A percentile compares a stretch with the other conserved stretches of the same genome.
Conservation (phyloP, 2,329 filamentous ascomycete species). For the Stachybotrys chlorohalonatus region DNA sequence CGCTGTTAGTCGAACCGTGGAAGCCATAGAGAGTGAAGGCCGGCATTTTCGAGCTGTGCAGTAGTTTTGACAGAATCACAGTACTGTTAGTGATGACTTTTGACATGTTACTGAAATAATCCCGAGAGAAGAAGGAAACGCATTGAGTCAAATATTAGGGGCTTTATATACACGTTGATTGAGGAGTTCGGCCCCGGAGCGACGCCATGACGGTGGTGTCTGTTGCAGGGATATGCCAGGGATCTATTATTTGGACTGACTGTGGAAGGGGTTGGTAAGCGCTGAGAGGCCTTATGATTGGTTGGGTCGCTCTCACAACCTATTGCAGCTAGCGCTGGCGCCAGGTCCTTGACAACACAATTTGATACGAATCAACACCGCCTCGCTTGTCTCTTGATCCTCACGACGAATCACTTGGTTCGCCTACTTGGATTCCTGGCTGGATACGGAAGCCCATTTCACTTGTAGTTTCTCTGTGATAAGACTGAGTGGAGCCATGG, state of each 20-base stretch:
- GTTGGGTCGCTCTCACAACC: slow-evolving; percentile 20
- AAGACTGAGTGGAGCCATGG: slow-evolving; percentile 8
- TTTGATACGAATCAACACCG: neutral
- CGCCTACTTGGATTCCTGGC: slow-evolving; percentile 4
- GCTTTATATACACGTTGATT: slow-evolving; percentile 3
- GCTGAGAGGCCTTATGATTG: slow-evolving; percentile 12
- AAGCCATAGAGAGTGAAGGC: slow-evolving; percentile 31
- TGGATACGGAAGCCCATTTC: neutral
- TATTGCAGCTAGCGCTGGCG: slow-evolving; percentile 14
- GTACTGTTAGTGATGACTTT: slow-evolving; percentile 15
- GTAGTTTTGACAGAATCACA: slow-evolving; percentile 14
- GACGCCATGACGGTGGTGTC: neutral
- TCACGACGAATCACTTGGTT: slow-evolving; percentile 4
- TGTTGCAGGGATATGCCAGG: no score
- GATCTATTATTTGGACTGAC: no score
- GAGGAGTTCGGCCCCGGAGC: neutral
- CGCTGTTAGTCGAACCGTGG: slow-evolving; percentile 30
- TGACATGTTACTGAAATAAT: slow-evolving; percentile 10
- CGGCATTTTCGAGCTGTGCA: slow-evolving; percentile 26
- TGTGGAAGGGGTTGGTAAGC: no score
- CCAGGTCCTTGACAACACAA: neutral
- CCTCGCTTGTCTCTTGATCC: neutral
- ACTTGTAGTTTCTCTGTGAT: no score
- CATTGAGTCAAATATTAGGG: neutral
- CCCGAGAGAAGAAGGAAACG: no score